Evolutionary conservation across 805 yeast species (phyloP), one percentile per base, ranked within the genome.

Genomic region (Candida sonorensis): DNA sequence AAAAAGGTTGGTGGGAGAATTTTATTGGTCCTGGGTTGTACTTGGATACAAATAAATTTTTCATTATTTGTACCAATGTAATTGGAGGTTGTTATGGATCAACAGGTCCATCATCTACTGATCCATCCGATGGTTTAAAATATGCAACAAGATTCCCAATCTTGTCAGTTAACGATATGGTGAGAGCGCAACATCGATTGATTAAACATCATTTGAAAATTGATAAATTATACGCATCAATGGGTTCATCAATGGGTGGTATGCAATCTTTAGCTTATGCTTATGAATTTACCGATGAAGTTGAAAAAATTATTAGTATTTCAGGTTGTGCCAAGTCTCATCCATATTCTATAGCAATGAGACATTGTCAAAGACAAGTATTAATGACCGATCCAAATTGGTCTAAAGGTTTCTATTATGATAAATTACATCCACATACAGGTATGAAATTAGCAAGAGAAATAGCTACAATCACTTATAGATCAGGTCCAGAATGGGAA

Each of bases 401-500:
- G 97, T 81, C 81, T 44, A 70, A 95, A 42, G 97, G 97, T 0
- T 80, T 75, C 54, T 88, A 88, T 53, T 85, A 74, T 35, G 54
- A 69, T 38, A 52, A 60, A 4, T 63, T 87, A 2, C 95, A 95
- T 7, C 97, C 97, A 1, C 96, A 88, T 55, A 77, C 81, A 16
- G 97, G 97, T 11, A 87, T 88, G 96, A 88, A 88, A 53, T 67
- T 88, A 23, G 90, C 96, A 2, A 69, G 97, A 41, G 95, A 86
- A 55, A 85, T 88, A 30, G 96, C 96, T 20, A 88, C 97, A 0
- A 84, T 88, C 34, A 86, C 96, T 0, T 88, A 88, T 56, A 67
- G 97, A 45, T 84, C 95, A 1, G 97, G 97, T 3, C 97, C 97
- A 2, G 97, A 88, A 58, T 88, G 97, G 97, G 97, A 88, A 55